These are phyloP conservation scores for Phytophthora boehmeriae DNA, from an alignment of 352 stramenopile genomes.

Conservation along the genomic window DNA sequence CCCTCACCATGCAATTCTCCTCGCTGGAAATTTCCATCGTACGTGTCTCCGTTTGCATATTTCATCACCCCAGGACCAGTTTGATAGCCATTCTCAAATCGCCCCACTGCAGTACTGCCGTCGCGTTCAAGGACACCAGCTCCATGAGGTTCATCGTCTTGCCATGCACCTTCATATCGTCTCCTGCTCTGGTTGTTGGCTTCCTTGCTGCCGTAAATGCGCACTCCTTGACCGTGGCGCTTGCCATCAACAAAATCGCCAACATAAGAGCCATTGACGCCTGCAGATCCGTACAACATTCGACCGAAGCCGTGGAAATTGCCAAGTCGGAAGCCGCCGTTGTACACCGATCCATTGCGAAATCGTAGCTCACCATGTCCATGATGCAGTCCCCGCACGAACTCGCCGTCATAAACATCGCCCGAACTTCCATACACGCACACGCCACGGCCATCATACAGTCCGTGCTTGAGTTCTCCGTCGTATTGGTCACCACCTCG, in stretches of 20 bases:
- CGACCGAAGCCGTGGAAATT: conserved; percentile 71
- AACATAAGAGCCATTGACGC: conserved; percentile 60
- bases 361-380: conserved; percentile 56
- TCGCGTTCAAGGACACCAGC: conserved; percentile 58
- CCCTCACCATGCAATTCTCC: conserved; percentile 59
- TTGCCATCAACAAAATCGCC: conserved; percentile 61
- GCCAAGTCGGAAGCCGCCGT: conserved; percentile 52
- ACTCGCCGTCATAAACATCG: conserved; percentile 76
- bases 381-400: conserved; percentile 59
- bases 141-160: conserved; percentile 60
- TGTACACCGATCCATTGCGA: conserved; percentile 59
- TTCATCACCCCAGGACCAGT: conserved; percentile 56
- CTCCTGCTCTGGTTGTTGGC: conserved; percentile 20
- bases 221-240: conserved; percentile 64
- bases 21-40: conserved; percentile 63
- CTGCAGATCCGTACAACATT: conserved; percentile 47
- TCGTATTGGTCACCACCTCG: conserved; percentile 55
- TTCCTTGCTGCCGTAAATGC: conserved; percentile 52
- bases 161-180: conserved; percentile 76
- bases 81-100: conserved; percentile 57
- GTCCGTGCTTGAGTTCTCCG: conserved; percentile 51
- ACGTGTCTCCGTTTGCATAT: conserved; percentile 70
- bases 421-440: conserved; percentile 61
- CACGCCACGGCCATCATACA: conserved; percentile 60
- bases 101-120: conserved; percentile 61